Conservation (phyloP, 2,329 filamentous ascomycete species). For the Cephalotrichum gorgonifer region DNA sequence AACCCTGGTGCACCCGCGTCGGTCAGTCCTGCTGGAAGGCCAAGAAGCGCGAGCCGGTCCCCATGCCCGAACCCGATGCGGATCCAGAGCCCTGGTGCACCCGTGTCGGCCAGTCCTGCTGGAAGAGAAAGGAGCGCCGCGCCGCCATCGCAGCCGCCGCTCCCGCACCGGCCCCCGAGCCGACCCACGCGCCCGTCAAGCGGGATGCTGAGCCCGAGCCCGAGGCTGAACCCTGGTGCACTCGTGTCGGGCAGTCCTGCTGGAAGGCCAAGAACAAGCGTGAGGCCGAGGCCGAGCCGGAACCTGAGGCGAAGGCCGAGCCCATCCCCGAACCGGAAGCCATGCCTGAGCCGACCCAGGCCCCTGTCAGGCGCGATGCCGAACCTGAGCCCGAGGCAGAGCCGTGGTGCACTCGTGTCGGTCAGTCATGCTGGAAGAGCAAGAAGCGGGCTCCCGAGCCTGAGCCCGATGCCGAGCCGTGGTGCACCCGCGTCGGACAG, state of each 20-base stretch:
- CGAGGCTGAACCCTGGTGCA: constrained; percentile 22
- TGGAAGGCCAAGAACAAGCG: constrained; percentile 23
- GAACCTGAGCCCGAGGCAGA: constrained; percentile 14
- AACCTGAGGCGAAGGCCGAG: background rate
- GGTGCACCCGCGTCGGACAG: constrained; percentile 18
- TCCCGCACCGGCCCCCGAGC: constrained; percentile 12
- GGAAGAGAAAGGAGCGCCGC: constrained; percentile 26
- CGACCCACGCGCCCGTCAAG: constrained; percentile 25
- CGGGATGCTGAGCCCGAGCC: constrained; percentile 14
- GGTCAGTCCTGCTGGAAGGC: constrained; percentile 27
- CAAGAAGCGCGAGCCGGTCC: constrained; percentile 21
- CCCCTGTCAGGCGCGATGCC: constrained; percentile 24
- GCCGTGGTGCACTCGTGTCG: constrained; percentile 24
- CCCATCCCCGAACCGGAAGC: constrained; percentile 6
- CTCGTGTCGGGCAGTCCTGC: constrained; percentile 28
- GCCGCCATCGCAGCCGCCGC: constrained; percentile 9
- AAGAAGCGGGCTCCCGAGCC: constrained; percentile 21
- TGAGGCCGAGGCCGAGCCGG: constrained; percentile 7
- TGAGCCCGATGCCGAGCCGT: constrained; percentile 9
- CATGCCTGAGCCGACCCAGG: constrained; percentile 21
- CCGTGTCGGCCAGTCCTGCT: constrained; percentile 21
- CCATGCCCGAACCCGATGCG: constrained; percentile 10
- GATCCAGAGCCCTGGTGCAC: constrained; percentile 13
- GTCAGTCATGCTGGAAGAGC: constrained; percentile 27
- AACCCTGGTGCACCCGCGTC: constrained; percentile 15